A percentile compares a stretch with the other conserved stretches of the same genome.
phyloP scores from a whole-genome alignment of 768 basidiomycete species.

The Clitopilus hobsonii region DNA sequence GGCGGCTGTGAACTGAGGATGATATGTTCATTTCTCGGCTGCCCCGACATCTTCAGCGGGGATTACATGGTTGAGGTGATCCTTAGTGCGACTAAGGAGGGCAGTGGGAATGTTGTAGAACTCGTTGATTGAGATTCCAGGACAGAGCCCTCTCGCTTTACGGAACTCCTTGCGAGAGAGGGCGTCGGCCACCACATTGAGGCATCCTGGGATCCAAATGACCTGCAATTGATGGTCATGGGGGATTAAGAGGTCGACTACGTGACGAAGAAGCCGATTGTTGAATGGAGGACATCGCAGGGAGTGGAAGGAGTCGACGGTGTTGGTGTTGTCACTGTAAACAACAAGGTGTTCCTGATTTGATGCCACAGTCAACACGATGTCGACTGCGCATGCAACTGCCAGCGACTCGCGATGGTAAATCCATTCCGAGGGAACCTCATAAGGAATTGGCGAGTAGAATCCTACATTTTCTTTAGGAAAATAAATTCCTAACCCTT shows the following conservation, averaged over 20 bases:
- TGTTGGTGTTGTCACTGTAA: not conserved
- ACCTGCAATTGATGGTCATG: conserved; percentile 10
- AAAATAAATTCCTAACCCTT: conserved; percentile 17
- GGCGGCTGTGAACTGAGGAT: not conserved
- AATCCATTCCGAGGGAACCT: not conserved
- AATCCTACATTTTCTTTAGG: conserved; percentile 5
- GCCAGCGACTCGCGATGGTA: not conserved
- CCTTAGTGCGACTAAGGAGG: not conserved
- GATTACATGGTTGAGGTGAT: not conserved
- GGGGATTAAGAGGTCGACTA: conserved; percentile 13
- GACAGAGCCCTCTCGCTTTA: not conserved
- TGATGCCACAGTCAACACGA: not conserved
- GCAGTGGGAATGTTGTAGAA: not conserved
- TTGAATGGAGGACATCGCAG: conserved; percentile 13
- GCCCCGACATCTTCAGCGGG: not conserved
- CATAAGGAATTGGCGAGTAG: conserved; percentile 5
- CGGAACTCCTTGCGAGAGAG: conserved; percentile 16
- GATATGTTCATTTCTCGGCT: not conserved
- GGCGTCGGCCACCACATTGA: conserved; percentile 26
- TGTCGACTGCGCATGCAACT: not conserved
- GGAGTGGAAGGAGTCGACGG: conserved; percentile 10
- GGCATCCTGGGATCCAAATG: conserved; percentile 16
- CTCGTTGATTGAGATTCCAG: not conserved
- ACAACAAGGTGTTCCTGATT: not conserved
- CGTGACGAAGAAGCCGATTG: conserved; percentile 14